Evolutionary conservation across 1,139 yeast genomes (phyloP).

Genomic region (Spathaspora sp.): DNA sequence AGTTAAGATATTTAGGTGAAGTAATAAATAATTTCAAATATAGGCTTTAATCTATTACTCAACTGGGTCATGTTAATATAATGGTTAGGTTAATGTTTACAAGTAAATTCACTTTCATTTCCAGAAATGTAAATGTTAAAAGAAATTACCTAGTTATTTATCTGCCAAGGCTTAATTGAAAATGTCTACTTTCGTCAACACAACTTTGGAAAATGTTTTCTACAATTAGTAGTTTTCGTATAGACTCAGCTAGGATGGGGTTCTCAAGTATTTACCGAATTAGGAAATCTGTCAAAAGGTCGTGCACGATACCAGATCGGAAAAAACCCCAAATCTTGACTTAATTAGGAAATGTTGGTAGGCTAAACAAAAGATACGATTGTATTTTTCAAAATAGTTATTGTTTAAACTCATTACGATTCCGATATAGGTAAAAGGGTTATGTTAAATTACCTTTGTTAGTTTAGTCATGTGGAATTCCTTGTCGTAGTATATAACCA

Average conservation of each 20-base stretch:
- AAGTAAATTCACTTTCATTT: neutral
- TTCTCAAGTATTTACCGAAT: neutral
- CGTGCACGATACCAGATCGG: neutral
- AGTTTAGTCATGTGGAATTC: neutral
- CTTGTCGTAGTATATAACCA: neutral
- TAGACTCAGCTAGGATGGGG: neutral
- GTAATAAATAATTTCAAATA: neutral
- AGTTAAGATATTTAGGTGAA: constrained; percentile 60
- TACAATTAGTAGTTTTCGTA: neutral
- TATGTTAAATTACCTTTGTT: neutral
- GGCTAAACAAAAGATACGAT: neutral
- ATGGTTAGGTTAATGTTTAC: neutral
- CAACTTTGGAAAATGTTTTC: neutral
- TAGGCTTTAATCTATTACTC: neutral
- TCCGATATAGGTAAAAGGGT: neutral
- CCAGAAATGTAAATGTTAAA: neutral
- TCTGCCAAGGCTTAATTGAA: too few species aligned
- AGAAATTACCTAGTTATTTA: too few species aligned
- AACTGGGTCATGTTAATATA: neutral
- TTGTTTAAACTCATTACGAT: neutral
- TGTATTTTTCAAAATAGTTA: neutral
- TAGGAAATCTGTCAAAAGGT: neutral
- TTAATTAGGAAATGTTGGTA: constrained; percentile 6
- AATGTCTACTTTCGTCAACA: too few species aligned
- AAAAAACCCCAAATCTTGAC: constrained; percentile 3